phyloP scores from a whole-genome alignment of 129 eudicot genomes.

The Lactuca sativa region DNA sequence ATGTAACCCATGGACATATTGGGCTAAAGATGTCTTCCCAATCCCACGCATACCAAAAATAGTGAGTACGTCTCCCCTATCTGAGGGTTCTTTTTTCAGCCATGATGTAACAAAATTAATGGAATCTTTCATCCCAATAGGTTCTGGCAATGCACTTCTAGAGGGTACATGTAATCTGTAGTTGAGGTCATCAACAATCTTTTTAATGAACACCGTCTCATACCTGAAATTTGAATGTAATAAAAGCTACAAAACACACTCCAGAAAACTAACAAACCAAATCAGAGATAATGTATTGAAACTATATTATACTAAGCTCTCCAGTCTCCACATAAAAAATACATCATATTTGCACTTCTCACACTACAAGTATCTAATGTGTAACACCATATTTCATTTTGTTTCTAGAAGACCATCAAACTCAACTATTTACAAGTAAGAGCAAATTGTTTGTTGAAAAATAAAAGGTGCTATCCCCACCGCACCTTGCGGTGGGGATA shows the following conservation, averaged over 20 bases:
- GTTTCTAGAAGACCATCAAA: too few species aligned
- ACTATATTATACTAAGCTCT: too few species aligned
- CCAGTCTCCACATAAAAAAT: too few species aligned
- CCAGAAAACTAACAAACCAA: too few species aligned
- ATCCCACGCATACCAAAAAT: conserved; percentile 29
- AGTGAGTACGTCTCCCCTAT: conserved; percentile 6
- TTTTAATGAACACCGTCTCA: conserved; percentile 18
- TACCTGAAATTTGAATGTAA: conserved; percentile 16
- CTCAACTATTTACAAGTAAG: background rate
- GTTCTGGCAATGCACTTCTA: background rate
- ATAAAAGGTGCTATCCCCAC: too few species aligned
- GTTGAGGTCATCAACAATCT: background rate
- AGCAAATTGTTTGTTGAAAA: background rate
- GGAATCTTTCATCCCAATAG: conserved; percentile 20
- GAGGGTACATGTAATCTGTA: background rate
- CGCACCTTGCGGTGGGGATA: too few species aligned
- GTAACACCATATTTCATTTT: background rate
- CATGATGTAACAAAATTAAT: conserved; percentile 14
- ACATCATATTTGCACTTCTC: too few species aligned
- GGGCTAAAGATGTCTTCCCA: conserved; percentile 31
- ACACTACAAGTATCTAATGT: too few species aligned
- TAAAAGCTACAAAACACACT: background rate
- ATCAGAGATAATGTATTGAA: background rate
- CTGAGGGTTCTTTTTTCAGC: conserved; percentile 15
- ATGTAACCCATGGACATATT: conserved; percentile 8